phyloP scores from a whole-genome alignment of 129 eudicot species.

The Flaveria sonorensis region DNA sequence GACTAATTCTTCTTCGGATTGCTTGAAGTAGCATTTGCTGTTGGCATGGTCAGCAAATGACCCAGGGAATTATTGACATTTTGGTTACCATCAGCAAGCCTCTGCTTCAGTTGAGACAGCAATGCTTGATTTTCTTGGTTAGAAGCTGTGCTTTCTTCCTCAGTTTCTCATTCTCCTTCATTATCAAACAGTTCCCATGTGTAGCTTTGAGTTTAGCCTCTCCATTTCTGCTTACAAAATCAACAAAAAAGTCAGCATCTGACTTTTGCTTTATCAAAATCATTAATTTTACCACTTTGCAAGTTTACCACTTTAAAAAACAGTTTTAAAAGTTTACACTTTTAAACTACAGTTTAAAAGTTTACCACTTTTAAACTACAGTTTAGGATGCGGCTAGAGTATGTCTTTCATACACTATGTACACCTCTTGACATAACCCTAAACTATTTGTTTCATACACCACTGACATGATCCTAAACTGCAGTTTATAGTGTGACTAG shows the following conservation, averaged over 20 bases:
- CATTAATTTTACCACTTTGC: neutral
- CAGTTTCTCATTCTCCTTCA: constrained; percentile 87
- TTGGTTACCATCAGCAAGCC: constrained; percentile 47
- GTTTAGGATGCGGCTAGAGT: no score
- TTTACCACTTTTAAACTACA: no score
- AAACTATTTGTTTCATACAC: no score
- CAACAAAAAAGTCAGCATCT: neutral
- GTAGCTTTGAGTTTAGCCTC: constrained; percentile 83
- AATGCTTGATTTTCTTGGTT: constrained; percentile 83
- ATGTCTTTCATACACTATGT: no score
- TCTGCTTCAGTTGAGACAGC: constrained; percentile 71
- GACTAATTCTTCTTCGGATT: constrained; percentile 28
- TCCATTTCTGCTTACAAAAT: constrained; percentile 49
- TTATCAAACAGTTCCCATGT: constrained; percentile 86
- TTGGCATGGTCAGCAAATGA: neutral
- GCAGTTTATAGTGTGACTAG: no score
- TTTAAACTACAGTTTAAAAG: no score
- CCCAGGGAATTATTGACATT: constrained; percentile 34
- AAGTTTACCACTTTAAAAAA: no score
- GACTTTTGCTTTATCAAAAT: neutral
- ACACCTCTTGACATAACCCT: no score
- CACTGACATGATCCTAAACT: no score
- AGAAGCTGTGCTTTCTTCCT: constrained; percentile 84
- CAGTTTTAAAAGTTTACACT: no score
- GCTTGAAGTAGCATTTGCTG: constrained; percentile 39